Conservation (phyloP, 805 yeast genomes). For the Candida takata region DNA sequence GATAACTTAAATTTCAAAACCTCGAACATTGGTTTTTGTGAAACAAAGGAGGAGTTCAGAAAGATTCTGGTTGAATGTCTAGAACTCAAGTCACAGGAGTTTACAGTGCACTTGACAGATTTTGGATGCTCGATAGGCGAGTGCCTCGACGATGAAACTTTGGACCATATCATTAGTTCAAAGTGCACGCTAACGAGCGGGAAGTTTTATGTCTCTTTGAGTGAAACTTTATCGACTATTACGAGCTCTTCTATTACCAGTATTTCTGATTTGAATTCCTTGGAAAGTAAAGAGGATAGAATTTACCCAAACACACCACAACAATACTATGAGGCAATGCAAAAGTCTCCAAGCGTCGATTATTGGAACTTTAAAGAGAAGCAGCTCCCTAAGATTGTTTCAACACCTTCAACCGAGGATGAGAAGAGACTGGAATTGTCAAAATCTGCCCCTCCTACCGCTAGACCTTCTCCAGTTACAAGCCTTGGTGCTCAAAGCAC, state of each 20-base stretch:
- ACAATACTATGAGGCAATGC: conserved; percentile 42
- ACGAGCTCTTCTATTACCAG: conserved; percentile 34
- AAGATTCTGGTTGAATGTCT: conserved; percentile 32
- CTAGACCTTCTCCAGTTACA: conserved; percentile 1
- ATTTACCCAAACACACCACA: conserved; percentile 65
- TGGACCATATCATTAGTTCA: conserved; percentile 31
- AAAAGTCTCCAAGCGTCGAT: conserved; percentile 34
- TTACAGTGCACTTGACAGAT: conserved; percentile 58
- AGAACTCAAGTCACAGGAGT: conserved; percentile 19
- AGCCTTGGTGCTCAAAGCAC: background rate
- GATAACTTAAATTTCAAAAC: conserved; percentile 54
- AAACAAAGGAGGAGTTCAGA: conserved; percentile 33
- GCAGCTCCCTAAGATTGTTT: conserved; percentile 1
- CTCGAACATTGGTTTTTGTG: conserved; percentile 31
- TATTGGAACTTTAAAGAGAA: conserved; percentile 46
- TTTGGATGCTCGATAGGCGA: conserved; percentile 54
- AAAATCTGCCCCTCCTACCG: too few species aligned
- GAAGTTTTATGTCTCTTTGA: conserved; percentile 29
- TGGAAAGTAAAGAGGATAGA: conserved; percentile 37
- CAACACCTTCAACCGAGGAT: background rate
- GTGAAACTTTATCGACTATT: conserved; percentile 29
- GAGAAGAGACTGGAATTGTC: background rate
- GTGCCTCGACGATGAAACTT: conserved; percentile 42
- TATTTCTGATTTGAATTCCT: conserved; percentile 47
- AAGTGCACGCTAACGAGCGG: conserved; percentile 28